Conservation (phyloP, 2,329 filamentous ascomycete genomes). For the Clonostachys solani region DNA sequence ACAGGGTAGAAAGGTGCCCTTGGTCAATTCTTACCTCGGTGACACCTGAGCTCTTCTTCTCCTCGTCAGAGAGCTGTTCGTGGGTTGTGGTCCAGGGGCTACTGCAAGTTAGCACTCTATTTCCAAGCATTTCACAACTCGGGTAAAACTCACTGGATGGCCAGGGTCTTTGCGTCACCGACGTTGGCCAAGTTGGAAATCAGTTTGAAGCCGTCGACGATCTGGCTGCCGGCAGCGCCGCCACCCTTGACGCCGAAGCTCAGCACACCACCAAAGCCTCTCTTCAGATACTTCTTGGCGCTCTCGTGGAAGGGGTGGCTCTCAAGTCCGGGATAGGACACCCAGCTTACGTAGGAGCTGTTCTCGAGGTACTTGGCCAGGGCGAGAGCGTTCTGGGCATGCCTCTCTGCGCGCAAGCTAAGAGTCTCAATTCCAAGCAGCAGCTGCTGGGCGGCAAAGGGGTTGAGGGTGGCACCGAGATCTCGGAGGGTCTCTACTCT, state of each 20-base stretch:
- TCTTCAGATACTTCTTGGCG: constrained; percentile 82
- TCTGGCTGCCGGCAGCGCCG: constrained; percentile 73
- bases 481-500: constrained; percentile 90
- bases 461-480: constrained; percentile 76
- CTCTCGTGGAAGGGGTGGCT: constrained; percentile 74
- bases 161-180: constrained; percentile 90
- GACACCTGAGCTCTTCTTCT: constrained; percentile 76
- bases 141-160: constrained; percentile 61
- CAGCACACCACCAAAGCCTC: constrained; percentile 85
- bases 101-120: not conserved
- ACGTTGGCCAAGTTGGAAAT: constrained; percentile 97
- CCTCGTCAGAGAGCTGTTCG: constrained; percentile 81
- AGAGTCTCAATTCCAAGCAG: constrained; percentile 87
- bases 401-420: constrained; percentile 78
- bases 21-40: constrained; percentile 57
- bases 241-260: constrained; percentile 93
- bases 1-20: not conserved
- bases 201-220: constrained; percentile 92
- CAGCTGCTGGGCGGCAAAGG: constrained; percentile 90
- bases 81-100: constrained; percentile 90
- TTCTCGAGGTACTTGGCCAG: constrained; percentile 80
- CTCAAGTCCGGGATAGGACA: constrained; percentile 85
- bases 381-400: constrained; percentile 77
- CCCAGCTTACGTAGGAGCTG: constrained; percentile 84
- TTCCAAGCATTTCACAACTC: not conserved